A percentile compares a stretch with the other conserved stretches of the same genome.
Evolutionary conservation across 2,329 filamentous ascomycete species (phyloP).

Genomic region (Stemphylium lycopersici): DNA sequence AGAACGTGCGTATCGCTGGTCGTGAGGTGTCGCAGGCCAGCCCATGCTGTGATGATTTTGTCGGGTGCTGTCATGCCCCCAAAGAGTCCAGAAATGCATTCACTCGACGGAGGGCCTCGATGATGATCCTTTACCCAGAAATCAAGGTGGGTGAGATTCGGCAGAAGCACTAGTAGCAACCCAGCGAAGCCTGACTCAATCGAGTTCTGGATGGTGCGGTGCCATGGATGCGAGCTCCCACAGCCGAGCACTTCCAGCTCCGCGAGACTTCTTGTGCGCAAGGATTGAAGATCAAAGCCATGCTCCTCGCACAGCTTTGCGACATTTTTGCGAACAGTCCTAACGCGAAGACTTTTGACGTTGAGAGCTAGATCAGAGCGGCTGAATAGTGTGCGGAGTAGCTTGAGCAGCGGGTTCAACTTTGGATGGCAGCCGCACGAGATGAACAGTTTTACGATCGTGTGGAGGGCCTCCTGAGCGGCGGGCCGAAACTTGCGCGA

Average conservation of each 20-base stretch:
- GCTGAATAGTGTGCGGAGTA: constrained; percentile 30
- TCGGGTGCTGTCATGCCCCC: constrained; percentile 19
- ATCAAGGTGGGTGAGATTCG: constrained; percentile 27
- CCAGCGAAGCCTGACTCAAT: constrained; percentile 35
- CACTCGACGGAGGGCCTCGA: constrained; percentile 21
- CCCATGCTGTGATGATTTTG: constrained; percentile 7
- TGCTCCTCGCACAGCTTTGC: constrained; percentile 19
- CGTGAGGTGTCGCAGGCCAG: constrained; percentile 17
- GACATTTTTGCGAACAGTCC: constrained; percentile 23
- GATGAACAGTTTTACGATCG: constrained; percentile 9
- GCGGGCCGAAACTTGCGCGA: constrained; percentile 25
- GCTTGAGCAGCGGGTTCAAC: constrained; percentile 13
- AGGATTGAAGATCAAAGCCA: constrained; percentile 14
- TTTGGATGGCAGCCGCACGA: no score
- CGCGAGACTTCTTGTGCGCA: constrained; percentile 19
- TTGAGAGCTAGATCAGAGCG: constrained; percentile 29
- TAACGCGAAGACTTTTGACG: constrained; percentile 23
- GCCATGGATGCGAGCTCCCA: constrained; percentile 20
- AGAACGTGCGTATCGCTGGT: constrained; percentile 23
- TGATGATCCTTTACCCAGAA: constrained; percentile 28
- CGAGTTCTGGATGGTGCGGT: constrained; percentile 23
- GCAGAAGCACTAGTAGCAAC: constrained; percentile 24
- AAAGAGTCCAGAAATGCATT: constrained; percentile 30
- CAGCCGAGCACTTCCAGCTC: constrained; percentile 20
- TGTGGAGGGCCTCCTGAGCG: constrained; percentile 27